These are phyloP conservation scores for Camellia granthamiana DNA, from an alignment of 148 eudicot species.

Conservation along the genomic window DNA sequence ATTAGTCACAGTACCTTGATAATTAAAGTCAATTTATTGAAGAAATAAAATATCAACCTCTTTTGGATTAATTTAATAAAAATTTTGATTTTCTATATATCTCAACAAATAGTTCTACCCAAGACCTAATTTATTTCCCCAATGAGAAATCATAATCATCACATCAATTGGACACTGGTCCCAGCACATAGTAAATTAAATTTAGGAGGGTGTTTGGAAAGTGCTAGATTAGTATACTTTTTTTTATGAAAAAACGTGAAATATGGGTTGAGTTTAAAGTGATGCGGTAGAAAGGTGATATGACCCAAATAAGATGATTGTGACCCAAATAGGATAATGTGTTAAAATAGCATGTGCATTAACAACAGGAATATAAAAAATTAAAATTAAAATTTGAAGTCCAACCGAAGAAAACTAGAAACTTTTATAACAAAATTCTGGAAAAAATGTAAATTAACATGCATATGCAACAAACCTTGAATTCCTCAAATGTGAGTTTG, in stretches of 20 bases:
- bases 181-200: background rate
- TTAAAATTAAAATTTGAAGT: background rate
- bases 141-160: background rate
- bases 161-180: background rate
- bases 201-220: too few relatives aligned
- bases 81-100: background rate
- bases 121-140: background rate
- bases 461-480: constrained; percentile 59
- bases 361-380: background rate
- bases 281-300: too few relatives aligned
- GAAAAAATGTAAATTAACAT: background rate
- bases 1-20: background rate
- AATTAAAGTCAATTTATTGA: background rate
- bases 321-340: too few relatives aligned
- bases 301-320: too few relatives aligned
- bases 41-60: background rate
- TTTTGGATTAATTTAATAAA: background rate
- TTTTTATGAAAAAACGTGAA: too few relatives aligned
- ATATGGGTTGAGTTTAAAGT: too few relatives aligned
- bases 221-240: too few relatives aligned
- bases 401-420: background rate
- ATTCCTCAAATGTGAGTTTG: constrained; percentile 81
- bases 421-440: background rate
- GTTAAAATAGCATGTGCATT: background rate
- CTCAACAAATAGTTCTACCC: background rate